Evolutionary conservation across 2,329 filamentous ascomycete species (phyloP), one percentile per base, ranked within the genome.

Genomic region (Ceratocystis diversiconidia): DNA sequence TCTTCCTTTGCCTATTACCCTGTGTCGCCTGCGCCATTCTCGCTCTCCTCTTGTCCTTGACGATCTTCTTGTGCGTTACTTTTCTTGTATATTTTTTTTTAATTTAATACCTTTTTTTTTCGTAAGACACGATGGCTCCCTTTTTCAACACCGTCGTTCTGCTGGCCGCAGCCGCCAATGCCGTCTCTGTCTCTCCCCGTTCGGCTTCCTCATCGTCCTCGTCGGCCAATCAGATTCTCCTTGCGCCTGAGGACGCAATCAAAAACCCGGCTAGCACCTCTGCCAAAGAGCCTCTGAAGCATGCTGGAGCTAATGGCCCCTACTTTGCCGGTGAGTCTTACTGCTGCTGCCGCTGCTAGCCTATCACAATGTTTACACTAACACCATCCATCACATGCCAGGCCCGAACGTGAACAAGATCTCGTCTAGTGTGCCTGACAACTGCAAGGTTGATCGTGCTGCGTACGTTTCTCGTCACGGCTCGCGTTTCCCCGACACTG

Each of bases 401-500:
- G 82, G 81, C 0, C 80, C 82, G 10, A 79, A 85, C 69, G 78
- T 85, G 60, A 78, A 81, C 67, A 76, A 74, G 12, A 82, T 86
- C 65, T 79, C 80, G 0, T 74, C 79, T 36, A 76, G 79, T 3
- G 75, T 82, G 1, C 84, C 84, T 0, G 75, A 79, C 1, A 76
- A 79, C 55, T 87, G 85, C 71, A 75, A 74, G 8, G 79, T 87
- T 3, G 82, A 87, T 67, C 79, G 84, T 70, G 83, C 80, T 2
- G 81, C 82, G 4, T 86, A 84, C 68, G 74, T 84, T 43, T 77
- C 79, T 1, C 79, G 84, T 19, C 85, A 86, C 74, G 85, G 85
- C 19, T 85, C 82, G 52, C 77, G 84, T 52, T 88, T 81, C 70
- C 84, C 84, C 0, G 85, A 86, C 68, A 74, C 74, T 0, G 82